Evolutionary conservation across 129 eudicot genomes (phyloP), one percentile per base, ranked within the genome.

Genomic region (Saussurea involucrata): DNA sequence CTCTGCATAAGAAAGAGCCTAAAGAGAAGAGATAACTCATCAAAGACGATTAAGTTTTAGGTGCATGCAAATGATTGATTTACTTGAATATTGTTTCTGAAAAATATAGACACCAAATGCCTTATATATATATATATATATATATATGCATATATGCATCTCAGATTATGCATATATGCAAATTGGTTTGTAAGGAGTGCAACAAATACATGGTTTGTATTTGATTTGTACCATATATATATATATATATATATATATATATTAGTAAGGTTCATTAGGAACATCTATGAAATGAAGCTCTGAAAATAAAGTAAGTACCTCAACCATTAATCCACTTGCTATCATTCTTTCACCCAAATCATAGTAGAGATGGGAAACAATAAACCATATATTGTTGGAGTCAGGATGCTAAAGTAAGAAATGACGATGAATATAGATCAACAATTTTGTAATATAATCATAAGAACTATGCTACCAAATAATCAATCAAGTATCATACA

Each of bases 1-100:
- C 80, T 90, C 81, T 72, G 90, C 90, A 80, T 80, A 87, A 10
- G 73, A 55, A 80, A 90, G 87, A 77, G 96, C 92, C 90, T 90
- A 66, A 40, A 68, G 24, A 13, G 44, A 22, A 32, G 72, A 37
- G 12, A 37, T 34, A 68, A 68, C 55, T 68, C 24, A 25, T 68
- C 42, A 68, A 17, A 68, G 53, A 46, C 6, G 3, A 33, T 33
- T 33, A 33, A 33, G 37, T 33, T n/a, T n/a, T n/a, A n/a, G n/a
- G n/a, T n/a, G n/a, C n/a, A n/a, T n/a, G n/a, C n/a, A n/a, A n/a
- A n/a, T n/a, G n/a, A n/a, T n/a, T n/a, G n/a, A n/a, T n/a, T n/a
- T n/a, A n/a, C n/a, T n/a, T n/a, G n/a, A n/a, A n/a, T n/a, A n/a
- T n/a, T n/a, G n/a, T n/a, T n/a, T n/a, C n/a, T n/a, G n/a, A n/a